Evolutionary conservation across 2,329 filamentous ascomycete species (phyloP), one percentile per base, ranked within the genome.

Genomic region (Epichloe brachyelytri): DNA sequence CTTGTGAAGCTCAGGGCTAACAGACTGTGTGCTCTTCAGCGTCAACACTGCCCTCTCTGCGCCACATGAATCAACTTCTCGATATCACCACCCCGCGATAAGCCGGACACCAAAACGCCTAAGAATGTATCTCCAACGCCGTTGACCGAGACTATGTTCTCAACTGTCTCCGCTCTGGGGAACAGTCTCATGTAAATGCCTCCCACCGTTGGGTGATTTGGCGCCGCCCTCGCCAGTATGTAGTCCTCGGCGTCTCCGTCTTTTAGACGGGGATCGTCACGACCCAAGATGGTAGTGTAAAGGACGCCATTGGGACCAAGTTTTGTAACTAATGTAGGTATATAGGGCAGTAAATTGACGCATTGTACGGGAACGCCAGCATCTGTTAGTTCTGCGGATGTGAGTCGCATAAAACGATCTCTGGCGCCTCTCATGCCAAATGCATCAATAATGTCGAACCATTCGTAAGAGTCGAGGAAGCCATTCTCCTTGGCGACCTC

Each of bases 121-220:
- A 94, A 73, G 64, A 97, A 90, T 0, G 93, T 96, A 67, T 98
- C 93, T 0, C 93, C 93, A 2, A 88, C 89, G 0, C 91, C 93
- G 64, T 97, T 97, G 10, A 97, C 91, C 45, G 88, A 95, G 1
- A 91, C 81, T 1, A 95, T 75, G 26, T 93, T 80, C 19, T 77
- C 68, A 0, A 95, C 75, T 15, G 72, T 68, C 62, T 86, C 81
- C 1, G 78, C 78, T 0, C 85, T 73, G 0, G 86, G 80, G 63
- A 88, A 86, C 19, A 79, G 57, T 36, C 78, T 65, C 83, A 96
- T 89, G 62, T 96, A 96, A 3, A 96, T 75, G 0, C 90, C 91
- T 0, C 89, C 82, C 0, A 83, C 72, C 7, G 72, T 66, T 1
- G 70, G 70, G 33, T 78, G 73, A 2, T 73, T 72, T 12, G 73